A percentile compares a stretch with the other conserved stretches of the same genome.
Evolutionary conservation across 768 basidiomycete genomes (phyloP).

Genomic region (Termitomyces sp.): DNA sequence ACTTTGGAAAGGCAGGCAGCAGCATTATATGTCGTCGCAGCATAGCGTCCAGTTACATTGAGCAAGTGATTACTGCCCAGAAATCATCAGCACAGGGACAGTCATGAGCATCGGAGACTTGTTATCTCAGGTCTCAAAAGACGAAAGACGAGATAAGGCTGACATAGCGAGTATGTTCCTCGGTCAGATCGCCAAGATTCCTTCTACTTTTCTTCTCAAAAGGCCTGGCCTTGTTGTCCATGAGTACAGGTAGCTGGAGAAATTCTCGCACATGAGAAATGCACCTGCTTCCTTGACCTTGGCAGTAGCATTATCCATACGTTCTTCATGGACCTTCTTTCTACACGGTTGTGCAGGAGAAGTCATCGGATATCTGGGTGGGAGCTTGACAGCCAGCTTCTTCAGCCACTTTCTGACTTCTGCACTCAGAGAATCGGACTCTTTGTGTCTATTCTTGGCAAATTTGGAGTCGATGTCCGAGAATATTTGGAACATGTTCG

Average conservation of each 20-base stretch:
- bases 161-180: conserved; percentile 77
- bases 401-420: conserved; percentile 87
- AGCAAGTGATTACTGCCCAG: conserved; percentile 60
- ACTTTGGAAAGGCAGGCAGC: conserved; percentile 61
- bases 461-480: conserved; percentile 73
- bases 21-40: conserved; percentile 49
- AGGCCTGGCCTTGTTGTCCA: conserved; percentile 41
- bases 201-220: conserved; percentile 65
- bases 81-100: background rate
- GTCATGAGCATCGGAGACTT: conserved; percentile 19
- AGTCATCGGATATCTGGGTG: background rate
- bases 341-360: conserved; percentile 29
- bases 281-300: conserved; percentile 76
- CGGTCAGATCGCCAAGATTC: conserved; percentile 56
- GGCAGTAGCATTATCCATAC: conserved; percentile 57
- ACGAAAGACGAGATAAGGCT: conserved; percentile 60
- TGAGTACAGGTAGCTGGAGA: background rate
- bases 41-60: conserved; percentile 48
- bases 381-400: conserved; percentile 44
- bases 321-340: conserved; percentile 77
- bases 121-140: conserved; percentile 75
- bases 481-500: conserved; percentile 62
- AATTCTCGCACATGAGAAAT: conserved; percentile 1
- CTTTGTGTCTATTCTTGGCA: conserved; percentile 55
- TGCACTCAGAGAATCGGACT: conserved; percentile 44